Conservation (phyloP, 2,329 filamentous ascomycete species). For the Aspergillus fructus region DNA sequence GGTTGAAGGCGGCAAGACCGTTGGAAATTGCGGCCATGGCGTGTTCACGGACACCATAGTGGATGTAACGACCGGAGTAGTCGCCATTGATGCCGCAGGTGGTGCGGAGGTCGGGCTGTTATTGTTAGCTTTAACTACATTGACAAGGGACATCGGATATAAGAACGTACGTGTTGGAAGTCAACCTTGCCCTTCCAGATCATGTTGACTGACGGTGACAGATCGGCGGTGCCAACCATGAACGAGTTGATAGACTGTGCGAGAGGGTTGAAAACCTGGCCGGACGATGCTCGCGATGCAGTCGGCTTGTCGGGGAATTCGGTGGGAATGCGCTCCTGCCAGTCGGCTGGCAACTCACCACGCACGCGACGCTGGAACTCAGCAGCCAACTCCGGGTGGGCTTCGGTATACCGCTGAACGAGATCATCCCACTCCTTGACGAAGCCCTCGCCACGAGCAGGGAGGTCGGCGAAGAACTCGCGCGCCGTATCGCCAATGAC, state of each 20-base stretch:
- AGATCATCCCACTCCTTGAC: slow-evolving; percentile 52
- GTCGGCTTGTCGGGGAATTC: slow-evolving; percentile 52
- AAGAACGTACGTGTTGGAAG: slow-evolving; percentile 48
- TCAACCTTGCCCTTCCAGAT: slow-evolving; percentile 53
- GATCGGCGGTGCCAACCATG: slow-evolving; percentile 56
- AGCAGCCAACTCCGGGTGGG: slow-evolving; percentile 48
- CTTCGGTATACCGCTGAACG: slow-evolving; percentile 43
- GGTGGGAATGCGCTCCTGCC: slow-evolving; percentile 52
- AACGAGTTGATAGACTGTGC: slow-evolving; percentile 49
- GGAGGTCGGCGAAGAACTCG: slow-evolving; percentile 54
- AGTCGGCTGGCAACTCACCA: slow-evolving; percentile 51
- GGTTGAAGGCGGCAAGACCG: slow-evolving; percentile 59
- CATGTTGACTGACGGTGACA: slow-evolving; percentile 57
- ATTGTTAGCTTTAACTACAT: slow-evolving; percentile 6
- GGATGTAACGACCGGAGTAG: slow-evolving; percentile 52
- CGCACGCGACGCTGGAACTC: slow-evolving; percentile 51
- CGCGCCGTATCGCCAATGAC: slow-evolving; percentile 48
- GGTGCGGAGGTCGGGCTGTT: slow-evolving; percentile 28
- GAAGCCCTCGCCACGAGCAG: slow-evolving; percentile 46
- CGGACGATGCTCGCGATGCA: slow-evolving; percentile 50
- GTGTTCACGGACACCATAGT: slow-evolving; percentile 62
- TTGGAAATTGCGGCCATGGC: slow-evolving; percentile 80
- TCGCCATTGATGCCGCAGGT: slow-evolving; percentile 48
- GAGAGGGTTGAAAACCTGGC: slow-evolving; percentile 54
- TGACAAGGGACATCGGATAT: neutral